Base-by-base conservation (phyloP, 73 alveolate species). In the Effrenium voratum region DNA sequence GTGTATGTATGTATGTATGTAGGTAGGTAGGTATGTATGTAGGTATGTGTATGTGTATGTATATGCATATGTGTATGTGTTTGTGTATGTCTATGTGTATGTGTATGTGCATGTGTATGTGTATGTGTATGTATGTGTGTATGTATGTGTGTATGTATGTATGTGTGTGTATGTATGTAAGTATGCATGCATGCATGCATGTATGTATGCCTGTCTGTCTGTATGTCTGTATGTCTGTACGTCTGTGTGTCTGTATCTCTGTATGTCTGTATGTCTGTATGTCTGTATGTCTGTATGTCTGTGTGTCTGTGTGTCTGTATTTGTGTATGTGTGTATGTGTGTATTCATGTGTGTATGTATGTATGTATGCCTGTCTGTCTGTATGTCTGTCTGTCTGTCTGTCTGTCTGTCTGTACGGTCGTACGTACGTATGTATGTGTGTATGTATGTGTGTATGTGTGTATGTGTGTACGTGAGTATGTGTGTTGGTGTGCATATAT, bases 341-440 rank as follows among this genome's bases (percentile, higher is more conserved):
- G 87, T 76, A 13, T 76, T 47, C 32, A 47, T 76, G 87, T 76
- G 60, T 76, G 87, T 76, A 47, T 76, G 87, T 76, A 13, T 76
- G 87, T 40, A 47, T 76, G 87, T 76, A 12, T 68, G 81, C 24
- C 81, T 68, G 87, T 76, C 60, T 76, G 59, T 76, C 87, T 76
- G 87, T 76, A 13, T 76, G 87, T 76, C 87, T 76, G 87, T 76
- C 87, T 76, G 87, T 76, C 87, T 76, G 87, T 76, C 87, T 76
- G 87, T 76, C 87, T 76, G 87, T 76, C 87, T 76, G 87, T 76
- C 87, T 76, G 87, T 76, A 47, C 32, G 87, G 10, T 52, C 32
- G 87, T 76, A 47, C 32, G 87, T 76, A 47, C 32, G 59, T 76
- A 47, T 76, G 87, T 76, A 47, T 76, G 87, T 76, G 55, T 76